phyloP scores from a whole-genome alignment of 768 basidiomycete genomes.

The Thelephora ganbajun region DNA sequence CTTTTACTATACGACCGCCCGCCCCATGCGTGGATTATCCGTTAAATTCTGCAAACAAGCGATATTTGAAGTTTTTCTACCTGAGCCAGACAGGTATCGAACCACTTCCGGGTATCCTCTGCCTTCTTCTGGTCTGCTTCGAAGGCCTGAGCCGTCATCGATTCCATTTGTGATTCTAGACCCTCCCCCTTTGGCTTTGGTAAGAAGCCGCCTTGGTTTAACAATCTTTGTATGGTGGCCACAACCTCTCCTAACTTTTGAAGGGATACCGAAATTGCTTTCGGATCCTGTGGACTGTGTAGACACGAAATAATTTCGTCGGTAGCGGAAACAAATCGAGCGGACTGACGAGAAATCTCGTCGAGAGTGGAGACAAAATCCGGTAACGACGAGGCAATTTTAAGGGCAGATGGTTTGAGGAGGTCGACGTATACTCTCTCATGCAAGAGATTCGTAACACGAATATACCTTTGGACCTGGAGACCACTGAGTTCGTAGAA shows the following conservation, averaged over 20 bases:
- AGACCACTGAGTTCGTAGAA: not conserved
- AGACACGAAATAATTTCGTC: slow-evolving; percentile 60
- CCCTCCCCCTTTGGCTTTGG: slow-evolving; percentile 7
- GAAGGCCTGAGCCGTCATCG: slow-evolving; percentile 10
- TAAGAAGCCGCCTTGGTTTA: slow-evolving; percentile 10
- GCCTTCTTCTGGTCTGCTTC: slow-evolving; percentile 9
- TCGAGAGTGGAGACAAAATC: slow-evolving; percentile 26
- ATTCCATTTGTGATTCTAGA: slow-evolving; percentile 14
- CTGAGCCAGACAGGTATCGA: slow-evolving; percentile 49
- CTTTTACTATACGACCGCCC: not conserved
- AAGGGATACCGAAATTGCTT: slow-evolving; percentile 26
- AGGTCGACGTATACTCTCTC: slow-evolving; percentile 42
- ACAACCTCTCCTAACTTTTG: slow-evolving; percentile 23
- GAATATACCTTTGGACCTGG: slow-evolving; percentile 48
- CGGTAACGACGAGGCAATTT: slow-evolving; percentile 12
- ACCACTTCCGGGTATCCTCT: slow-evolving; percentile 41
- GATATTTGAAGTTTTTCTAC: slow-evolving; percentile 26
- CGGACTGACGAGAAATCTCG: slow-evolving; percentile 33
- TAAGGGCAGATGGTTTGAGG: slow-evolving; percentile 16
- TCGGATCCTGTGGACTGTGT: slow-evolving; percentile 46
- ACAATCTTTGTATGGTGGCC: slow-evolving; percentile 20
- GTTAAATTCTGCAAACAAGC: not conserved
- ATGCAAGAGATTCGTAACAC: slow-evolving; percentile 46
- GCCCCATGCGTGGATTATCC: not conserved
- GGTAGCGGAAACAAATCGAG: slow-evolving; percentile 33